Base-by-base conservation (phyloP, 352 stramenopile genomes). In the Aphanomyces cochlioides region DNA sequence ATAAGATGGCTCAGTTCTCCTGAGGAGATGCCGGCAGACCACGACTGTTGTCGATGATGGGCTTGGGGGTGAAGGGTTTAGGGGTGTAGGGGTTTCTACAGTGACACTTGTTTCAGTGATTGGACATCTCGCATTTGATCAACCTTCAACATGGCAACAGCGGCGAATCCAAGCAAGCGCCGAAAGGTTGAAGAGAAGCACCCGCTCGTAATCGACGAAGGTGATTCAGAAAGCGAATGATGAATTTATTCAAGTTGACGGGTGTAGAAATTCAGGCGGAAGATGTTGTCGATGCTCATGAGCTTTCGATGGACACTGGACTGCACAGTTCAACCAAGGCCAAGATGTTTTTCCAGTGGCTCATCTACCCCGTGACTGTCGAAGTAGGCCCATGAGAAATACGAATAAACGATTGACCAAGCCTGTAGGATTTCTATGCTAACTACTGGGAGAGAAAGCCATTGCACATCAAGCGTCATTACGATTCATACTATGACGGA, bases 371-470 rank as follows among this genome's bases (percentile, higher is more conserved):
- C 17, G 87, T 97, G 60, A 83, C 80, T 10, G 71, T 85, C 7
- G 77, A 93, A 56, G 63, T 69, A 37, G 1, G 12, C 28, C 28
- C 28, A 28, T 28, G 28, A 28, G 8, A 40, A 15, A 13, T 60
- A 21, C 2, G 19, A 10, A 15, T 17, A 8, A 21, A 17, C 13
- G 12, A 10, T 37, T 43, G 28, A 7, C 56, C 21, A 45, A 47
- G 4, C 4, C 13, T 34, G 15, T 50, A 69, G 45, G 82, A 97
- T 74, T 98, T 98, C 67, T 98, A 98, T 75, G 72, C 80, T 3
- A 87, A 90, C 28, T 97, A 98, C 77, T 98, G 88, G 89, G 95
- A 98, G 73, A 90, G 97, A 66, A 85, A 91, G 38, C 92, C 95
- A 41, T 77, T 98, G 38, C 79, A 78, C 40, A 90, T 96, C 63